Evolutionary conservation across 106 monocot species (phyloP).

Genomic region (Alisma plantagoaquatica): DNA sequence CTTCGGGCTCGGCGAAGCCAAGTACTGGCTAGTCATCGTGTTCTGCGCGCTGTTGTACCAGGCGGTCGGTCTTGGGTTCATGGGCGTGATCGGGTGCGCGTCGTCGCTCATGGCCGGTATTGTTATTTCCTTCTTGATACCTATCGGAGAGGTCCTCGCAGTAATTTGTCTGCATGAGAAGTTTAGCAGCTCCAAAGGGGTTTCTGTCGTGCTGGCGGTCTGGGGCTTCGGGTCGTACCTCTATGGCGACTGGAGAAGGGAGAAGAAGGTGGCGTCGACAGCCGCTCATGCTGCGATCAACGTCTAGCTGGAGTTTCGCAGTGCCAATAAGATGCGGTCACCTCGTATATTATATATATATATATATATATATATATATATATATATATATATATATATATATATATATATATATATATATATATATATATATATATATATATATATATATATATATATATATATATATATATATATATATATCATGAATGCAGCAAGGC

Average conservation of each 20-base stretch:
- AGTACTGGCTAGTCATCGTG: slow-evolving; percentile 39
- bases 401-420: no score
- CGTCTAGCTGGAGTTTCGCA: slow-evolving; percentile 6
- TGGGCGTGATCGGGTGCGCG: slow-evolving; percentile 24
- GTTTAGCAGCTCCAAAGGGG: slow-evolving; percentile 32
- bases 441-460: no score
- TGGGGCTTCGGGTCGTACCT: slow-evolving; percentile 60
- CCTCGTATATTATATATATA: no score
- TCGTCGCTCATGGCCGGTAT: slow-evolving; percentile 33
- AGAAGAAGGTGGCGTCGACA: slow-evolving; percentile 1
- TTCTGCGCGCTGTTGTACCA: slow-evolving; percentile 23
- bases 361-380: no score
- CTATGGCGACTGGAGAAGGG: slow-evolving; percentile 22
- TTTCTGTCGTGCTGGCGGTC: slow-evolving; percentile 29
- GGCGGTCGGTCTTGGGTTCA: slow-evolving; percentile 12
- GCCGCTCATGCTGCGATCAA: no score
- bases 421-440: no score
- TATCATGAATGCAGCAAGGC: no score
- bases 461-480: no score
- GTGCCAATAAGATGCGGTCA: background rate
- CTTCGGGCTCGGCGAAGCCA: slow-evolving; percentile 27
- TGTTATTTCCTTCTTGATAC: slow-evolving; percentile 21
- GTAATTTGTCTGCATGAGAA: slow-evolving; percentile 37
- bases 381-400: no score
- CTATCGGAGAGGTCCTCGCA: slow-evolving; percentile 23